Evolutionary conservation across 208 protist genomes (phyloP).

Genomic region (Leishmania lainsoni): DNA sequence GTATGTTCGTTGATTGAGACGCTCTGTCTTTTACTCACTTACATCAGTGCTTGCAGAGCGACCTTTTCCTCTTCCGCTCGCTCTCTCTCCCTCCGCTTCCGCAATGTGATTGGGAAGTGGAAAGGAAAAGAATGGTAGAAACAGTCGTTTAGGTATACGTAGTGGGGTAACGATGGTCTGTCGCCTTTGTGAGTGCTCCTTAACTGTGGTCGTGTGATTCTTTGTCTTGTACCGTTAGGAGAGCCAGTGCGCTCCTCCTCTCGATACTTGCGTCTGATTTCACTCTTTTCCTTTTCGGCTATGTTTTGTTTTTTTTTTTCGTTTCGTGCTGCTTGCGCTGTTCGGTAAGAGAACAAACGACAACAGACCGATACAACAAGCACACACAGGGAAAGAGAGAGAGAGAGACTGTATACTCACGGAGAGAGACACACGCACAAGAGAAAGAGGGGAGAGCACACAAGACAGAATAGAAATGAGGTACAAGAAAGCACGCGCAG

Average conservation of each 20-base stretch:
- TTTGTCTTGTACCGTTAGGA: neutral
- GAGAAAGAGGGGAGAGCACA: neutral
- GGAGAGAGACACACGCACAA: neutral
- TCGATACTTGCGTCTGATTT: no score
- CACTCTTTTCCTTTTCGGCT: no score
- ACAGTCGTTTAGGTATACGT: neutral
- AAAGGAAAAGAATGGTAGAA: neutral
- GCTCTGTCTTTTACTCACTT: neutral
- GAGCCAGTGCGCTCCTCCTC: neutral
- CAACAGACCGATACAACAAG: no score
- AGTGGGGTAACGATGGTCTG: neutral
- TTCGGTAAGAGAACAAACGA: no score
- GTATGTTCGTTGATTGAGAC: neutral
- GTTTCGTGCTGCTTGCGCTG: no score
- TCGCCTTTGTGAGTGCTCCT: neutral
- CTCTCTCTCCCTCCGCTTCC: neutral
- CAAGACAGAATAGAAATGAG: neutral
- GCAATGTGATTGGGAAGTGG: neutral
- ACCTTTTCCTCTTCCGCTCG: neutral
- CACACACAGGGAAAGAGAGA: no score
- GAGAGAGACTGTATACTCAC: no score
- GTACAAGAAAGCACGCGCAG: neutral
- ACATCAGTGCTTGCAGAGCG: neutral
- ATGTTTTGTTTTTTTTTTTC: no score
- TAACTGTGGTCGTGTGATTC: neutral